Evolutionary conservation across 2,329 filamentous ascomycete species (phyloP).

Genomic region (Lachnellula suecica): DNA sequence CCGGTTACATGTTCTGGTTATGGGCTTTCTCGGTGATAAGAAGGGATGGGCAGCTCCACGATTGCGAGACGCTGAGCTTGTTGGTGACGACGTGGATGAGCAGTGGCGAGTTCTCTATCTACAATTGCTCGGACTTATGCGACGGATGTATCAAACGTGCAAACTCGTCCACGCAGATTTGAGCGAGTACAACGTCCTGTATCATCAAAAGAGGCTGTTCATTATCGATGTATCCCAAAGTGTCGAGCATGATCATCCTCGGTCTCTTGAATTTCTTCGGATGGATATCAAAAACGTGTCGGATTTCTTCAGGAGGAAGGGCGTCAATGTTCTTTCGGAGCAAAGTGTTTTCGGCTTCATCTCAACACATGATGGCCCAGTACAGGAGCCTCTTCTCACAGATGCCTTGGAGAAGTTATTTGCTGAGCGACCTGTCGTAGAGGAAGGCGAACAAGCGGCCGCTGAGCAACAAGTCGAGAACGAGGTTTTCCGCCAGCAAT

Average conservation of each 20-base stretch:
- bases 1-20: constrained; percentile 91
- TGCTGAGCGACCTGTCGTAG: constrained; percentile 51
- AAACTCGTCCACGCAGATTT: constrained; percentile 92
- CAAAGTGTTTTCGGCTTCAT: constrained; percentile 83
- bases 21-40: constrained; percentile 86
- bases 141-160: constrained; percentile 89
- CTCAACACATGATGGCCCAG: constrained; percentile 57
- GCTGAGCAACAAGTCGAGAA: constrained; percentile 75
- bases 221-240: constrained; percentile 98
- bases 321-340: constrained; percentile 78
- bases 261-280: constrained; percentile 86
- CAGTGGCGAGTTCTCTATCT: constrained; percentile 80
- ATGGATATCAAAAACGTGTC: constrained; percentile 99
- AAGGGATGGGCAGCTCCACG: constrained; percentile 87
- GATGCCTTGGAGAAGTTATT: constrained; percentile 67
- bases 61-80: constrained; percentile 79
- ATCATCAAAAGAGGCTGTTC: constrained; percentile 78
- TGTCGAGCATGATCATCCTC: constrained; percentile 94
- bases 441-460: constrained; percentile 50
- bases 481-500: constrained; percentile 92
- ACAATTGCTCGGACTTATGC: constrained; percentile 85
- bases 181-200: constrained; percentile 97
- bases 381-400: constrained; percentile 60
- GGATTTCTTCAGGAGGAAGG: constrained; percentile 87
- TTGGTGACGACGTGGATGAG: constrained; percentile 63